Conservation (phyloP, 2,329 filamentous ascomycete species). For the Xenosphaeropsis pyriputrescens region DNA sequence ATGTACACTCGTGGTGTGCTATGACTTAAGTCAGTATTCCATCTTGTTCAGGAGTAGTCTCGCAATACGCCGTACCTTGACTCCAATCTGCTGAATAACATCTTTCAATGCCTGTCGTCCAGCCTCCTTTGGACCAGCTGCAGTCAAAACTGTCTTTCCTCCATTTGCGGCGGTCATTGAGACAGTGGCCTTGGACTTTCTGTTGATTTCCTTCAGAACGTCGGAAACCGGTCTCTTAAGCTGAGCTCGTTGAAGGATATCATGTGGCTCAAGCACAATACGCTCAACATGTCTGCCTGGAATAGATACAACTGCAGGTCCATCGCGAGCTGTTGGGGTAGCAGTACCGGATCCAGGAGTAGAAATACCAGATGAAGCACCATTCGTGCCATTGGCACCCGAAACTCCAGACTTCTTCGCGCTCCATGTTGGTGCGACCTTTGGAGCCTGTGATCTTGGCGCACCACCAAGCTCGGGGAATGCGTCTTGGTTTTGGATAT, state of each 20-base stretch:
- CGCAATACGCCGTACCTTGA: conserved; percentile 43
- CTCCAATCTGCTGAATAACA: conserved; percentile 74
- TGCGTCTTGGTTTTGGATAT: conserved; percentile 77
- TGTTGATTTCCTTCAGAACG: conserved; percentile 82
- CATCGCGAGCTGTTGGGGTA: conserved; percentile 18
- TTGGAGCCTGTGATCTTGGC: conserved; percentile 41
- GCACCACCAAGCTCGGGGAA: conserved; percentile 81
- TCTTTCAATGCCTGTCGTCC: conserved; percentile 84
- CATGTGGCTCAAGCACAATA: conserved; percentile 57
- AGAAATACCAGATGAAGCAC: conserved; percentile 38
- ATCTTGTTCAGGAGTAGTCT: background rate
- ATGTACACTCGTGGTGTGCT: conserved; percentile 58
- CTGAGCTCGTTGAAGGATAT: conserved; percentile 62
- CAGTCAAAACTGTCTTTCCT: conserved; percentile 68
- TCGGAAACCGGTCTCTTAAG: conserved; percentile 77
- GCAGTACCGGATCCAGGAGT: conserved; percentile 45
- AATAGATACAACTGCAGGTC: conserved; percentile 50
- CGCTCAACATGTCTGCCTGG: conserved; percentile 73
- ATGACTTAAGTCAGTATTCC: conserved; percentile 1
- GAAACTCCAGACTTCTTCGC: conserved; percentile 40
- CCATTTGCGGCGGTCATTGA: conserved; percentile 60
- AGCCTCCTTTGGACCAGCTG: conserved; percentile 67
- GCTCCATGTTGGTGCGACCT: conserved; percentile 64
- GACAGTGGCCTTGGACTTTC: conserved; percentile 75
- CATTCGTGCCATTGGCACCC: conserved; percentile 32